Base-by-base conservation (phyloP, 495 filamentous ascomycete genomes). In the Glonium stellatum region DNA sequence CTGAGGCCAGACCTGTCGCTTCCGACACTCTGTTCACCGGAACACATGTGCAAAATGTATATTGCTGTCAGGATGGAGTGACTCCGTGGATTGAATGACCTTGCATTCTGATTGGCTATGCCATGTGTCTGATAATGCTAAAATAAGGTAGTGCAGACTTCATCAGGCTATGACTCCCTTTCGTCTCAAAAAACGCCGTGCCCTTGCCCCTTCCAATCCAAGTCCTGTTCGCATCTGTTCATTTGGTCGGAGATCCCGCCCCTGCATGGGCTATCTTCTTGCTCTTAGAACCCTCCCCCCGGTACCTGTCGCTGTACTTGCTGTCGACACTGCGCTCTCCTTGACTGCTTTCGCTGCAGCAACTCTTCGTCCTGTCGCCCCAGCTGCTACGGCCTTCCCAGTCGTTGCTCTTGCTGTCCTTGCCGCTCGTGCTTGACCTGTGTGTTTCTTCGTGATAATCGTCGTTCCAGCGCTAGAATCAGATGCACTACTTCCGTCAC, bases 391-490 rank as follows among this genome's bases (percentile, higher is more conserved):
- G 6, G 6, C 22, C 25, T 48, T 57, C 10, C 15, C 41, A 6
- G 56, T 39, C 9, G 63, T 37, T 31, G 61, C 57, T 4, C 18
- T 36, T 19, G 39, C 39, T 18, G 39, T 11, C 18, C 18, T 44
- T 18, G 39, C 18, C 13, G 10, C 39, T 44, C 1, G 39, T 44
- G 39, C 39, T 13, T 13, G 12, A 11, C 10, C 39, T 44, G 39
- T 18, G 12, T 44, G 4, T 18, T 48, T 54, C 48, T 61, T 65
- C 23, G 37, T 57, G 35, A 71, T 48, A 51, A 71, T 69, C 1
- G 69, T 71, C 15, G 69, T 71, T 0, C 62, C 62, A 1, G 66
- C 62, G 46, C 59, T 66, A 12, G 56, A 37, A 25, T 64, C 64
- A 19, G 65, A 68, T 23, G 57, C 51, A 47, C 63, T 69, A 53